phyloP scores from a whole-genome alignment of 2,329 filamentous ascomycete genomes.

The Xylaria sp. region DNA sequence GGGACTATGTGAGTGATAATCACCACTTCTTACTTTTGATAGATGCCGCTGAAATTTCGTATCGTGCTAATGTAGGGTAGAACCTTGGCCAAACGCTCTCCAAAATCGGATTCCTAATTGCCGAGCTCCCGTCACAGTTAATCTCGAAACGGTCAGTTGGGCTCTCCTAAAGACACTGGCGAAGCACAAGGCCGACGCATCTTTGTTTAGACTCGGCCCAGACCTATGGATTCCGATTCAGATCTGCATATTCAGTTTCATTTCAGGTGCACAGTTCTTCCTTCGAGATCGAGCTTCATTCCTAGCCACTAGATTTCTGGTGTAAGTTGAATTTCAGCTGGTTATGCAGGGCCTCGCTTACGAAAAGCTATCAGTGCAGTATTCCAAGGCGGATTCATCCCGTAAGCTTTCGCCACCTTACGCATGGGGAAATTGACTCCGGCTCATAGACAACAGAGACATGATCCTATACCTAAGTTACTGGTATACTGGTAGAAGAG shows the following conservation, averaged over 20 bases:
- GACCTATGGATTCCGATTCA: constrained; percentile 47
- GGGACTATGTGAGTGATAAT: constrained; percentile 47
- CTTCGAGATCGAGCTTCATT: constrained; percentile 48
- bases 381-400: constrained; percentile 66
- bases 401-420: constrained; percentile 56
- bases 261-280: constrained; percentile 46
- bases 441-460: constrained; percentile 43
- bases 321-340: constrained; percentile 39
- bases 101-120: constrained; percentile 43
- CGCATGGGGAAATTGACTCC: neutral
- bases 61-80: constrained; percentile 34
- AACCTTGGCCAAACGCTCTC: constrained; percentile 50
- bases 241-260: constrained; percentile 45
- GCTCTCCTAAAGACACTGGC: neutral
- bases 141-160: constrained; percentile 44
- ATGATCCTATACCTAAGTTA: constrained; percentile 73
- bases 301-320: constrained; percentile 50
- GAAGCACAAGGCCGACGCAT: constrained; percentile 24
- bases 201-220: constrained; percentile 42
- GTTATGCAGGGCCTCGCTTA: constrained; percentile 25
- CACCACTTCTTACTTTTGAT: constrained; percentile 4
- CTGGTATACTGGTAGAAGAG: constrained; percentile 72
- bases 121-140: constrained; percentile 42
- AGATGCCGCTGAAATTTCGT: neutral
- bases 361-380: constrained; percentile 48